Percentiles rank a stretch among this genome's conserved stretches.
phyloP scores from a whole-genome alignment of 441 rosid species.

The Raphanus hybrid region DNA sequence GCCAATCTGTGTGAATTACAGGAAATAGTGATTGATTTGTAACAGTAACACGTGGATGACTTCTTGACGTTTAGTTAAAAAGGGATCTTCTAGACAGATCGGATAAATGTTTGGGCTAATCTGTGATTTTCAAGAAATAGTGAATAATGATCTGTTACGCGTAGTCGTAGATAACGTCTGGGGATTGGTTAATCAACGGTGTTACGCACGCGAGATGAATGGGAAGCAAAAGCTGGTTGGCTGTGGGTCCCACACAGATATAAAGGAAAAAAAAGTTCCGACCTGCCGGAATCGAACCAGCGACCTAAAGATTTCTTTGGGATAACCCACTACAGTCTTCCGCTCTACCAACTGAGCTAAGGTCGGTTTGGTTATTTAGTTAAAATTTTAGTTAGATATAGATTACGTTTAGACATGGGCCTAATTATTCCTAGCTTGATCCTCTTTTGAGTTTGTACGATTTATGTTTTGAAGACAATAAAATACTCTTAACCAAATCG shows the following conservation, averaged over 20 bases:
- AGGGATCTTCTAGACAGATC: neutral
- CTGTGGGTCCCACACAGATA: neutral
- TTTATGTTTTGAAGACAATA: too few relatives aligned
- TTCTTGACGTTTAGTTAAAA: neutral
- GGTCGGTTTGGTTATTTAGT: neutral
- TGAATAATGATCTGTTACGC: neutral
- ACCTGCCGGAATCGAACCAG: constrained; percentile 51
- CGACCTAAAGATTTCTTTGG: constrained; percentile 42
- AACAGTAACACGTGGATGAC: neutral
- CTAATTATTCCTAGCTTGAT: neutral
- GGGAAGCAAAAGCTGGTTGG: neutral
- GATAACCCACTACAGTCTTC: neutral
- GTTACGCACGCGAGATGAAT: neutral
- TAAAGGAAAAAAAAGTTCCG: constrained; percentile 2
- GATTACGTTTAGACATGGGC: neutral
- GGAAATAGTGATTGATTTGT: neutral
- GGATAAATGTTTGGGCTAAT: neutral
- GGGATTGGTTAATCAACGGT: neutral
- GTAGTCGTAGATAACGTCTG: neutral
- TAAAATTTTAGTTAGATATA: too few relatives aligned
- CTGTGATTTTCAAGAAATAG: neutral
- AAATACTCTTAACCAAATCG: too few relatives aligned
- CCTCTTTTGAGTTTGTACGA: too few relatives aligned
- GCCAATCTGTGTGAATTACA: neutral
- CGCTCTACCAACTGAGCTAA: constrained; percentile 14